A percentile compares a stretch with the other conserved stretches of the same genome.
These are phyloP conservation scores for Cladosporium sp. DNA, from an alignment of 2,329 filamentous ascomycete genomes.

Conservation along the genomic window DNA sequence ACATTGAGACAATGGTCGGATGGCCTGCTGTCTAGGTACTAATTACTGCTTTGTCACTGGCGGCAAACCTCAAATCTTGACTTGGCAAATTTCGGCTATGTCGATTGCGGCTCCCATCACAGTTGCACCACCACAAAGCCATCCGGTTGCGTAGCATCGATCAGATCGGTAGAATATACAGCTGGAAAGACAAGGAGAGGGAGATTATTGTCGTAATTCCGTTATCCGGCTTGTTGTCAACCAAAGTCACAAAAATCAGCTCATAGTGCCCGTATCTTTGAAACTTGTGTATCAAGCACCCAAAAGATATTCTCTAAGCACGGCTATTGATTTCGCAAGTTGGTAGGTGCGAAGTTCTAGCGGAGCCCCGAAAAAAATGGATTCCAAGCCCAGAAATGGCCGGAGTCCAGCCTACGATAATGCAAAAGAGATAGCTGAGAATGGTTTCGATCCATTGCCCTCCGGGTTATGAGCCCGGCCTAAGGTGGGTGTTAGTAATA, in stretches of 20 bases:
- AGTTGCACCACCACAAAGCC: not conserved
- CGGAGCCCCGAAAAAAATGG: not conserved
- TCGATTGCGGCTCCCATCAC: not conserved
- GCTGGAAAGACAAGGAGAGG: not conserved
- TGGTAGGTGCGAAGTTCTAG: not conserved
- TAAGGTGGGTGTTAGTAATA: not conserved
- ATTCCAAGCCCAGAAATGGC: not conserved
- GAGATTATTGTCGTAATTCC: not conserved
- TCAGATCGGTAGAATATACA: not conserved
- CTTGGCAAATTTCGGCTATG: not conserved
- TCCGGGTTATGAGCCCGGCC: conserved; percentile 36
- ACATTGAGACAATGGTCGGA: too few species aligned
- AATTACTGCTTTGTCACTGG: not conserved
- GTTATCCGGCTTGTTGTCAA: not conserved
- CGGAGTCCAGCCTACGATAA: not conserved
- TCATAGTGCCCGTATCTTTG: not conserved
- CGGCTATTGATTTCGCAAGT: not conserved
- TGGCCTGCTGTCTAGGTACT: too few species aligned
- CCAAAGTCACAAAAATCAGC: not conserved
- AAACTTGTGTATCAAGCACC: not conserved
- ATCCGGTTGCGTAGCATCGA: not conserved
- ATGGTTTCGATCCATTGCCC: conserved; percentile 35
- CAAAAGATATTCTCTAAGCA: not conserved
- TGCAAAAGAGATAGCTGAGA: conserved; percentile 28
- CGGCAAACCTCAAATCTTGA: not conserved